Conservation (phyloP, 805 yeast species). For the Tetrapisispora phaffii region DNA sequence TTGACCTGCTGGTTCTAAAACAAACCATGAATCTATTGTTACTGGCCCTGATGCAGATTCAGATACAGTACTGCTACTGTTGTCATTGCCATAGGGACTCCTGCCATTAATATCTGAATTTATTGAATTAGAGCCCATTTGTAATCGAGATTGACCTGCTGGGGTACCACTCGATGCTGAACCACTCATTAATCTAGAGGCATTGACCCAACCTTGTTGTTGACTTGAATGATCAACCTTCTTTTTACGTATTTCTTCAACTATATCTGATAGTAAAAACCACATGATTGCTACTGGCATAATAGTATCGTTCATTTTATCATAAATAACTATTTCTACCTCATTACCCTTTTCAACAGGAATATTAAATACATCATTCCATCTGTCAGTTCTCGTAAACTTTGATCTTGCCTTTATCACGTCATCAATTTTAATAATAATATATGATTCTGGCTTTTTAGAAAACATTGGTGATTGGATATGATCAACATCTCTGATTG, state of each 20-base stretch:
- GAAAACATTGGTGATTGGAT: constrained; percentile 74
- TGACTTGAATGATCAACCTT: constrained; percentile 68
- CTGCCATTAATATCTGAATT: not conserved
- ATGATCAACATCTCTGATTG: constrained; percentile 86
- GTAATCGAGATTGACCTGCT: not conserved
- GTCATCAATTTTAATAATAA: constrained; percentile 79
- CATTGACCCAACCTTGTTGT: constrained; percentile 81
- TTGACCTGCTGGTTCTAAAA: constrained; percentile 91
- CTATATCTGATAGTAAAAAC: constrained; percentile 82
- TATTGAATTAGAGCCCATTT: not conserved
- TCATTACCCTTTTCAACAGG: constrained; percentile 88
- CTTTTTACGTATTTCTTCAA: constrained; percentile 88
- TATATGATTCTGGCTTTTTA: constrained; percentile 68
- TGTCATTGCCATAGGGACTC: not conserved
- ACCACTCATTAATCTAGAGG: constrained; percentile 31
- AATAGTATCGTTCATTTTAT: constrained; percentile 51
- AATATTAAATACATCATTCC: constrained; percentile 73
- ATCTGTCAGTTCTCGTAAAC: constrained; percentile 63
- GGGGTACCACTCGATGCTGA: not conserved
- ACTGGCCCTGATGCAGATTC: not conserved
- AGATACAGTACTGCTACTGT: not conserved
- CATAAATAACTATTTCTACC: constrained; percentile 79
- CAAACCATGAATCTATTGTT: constrained; percentile 62
- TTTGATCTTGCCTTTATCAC: constrained; percentile 70
- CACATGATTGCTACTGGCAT: constrained; percentile 90